A percentile compares a stretch with the other conserved stretches of the same genome.
Conservation (phyloP, 2,329 filamentous ascomycete species). For the Cadophora gregata region DNA sequence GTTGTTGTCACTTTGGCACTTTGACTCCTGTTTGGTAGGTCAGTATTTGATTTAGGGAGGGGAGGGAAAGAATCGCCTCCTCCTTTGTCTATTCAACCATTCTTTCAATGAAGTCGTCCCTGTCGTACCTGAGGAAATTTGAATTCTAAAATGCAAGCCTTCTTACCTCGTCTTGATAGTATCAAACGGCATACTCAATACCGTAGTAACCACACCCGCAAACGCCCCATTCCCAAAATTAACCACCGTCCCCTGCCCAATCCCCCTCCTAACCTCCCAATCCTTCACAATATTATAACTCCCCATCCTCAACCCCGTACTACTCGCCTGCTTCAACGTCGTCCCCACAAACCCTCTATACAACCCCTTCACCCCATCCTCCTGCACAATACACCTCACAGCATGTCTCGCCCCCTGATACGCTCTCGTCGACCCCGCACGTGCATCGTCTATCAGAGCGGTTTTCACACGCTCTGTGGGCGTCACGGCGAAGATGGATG, state of each 20-base stretch:
- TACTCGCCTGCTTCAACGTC: slow-evolving; percentile 55
- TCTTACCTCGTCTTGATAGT: slow-evolving; percentile 62
- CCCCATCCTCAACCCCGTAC: slow-evolving; percentile 55
- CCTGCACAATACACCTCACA: slow-evolving; percentile 45
- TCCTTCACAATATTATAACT: slow-evolving; percentile 57
- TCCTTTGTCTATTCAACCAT: no score
- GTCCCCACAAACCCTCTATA: slow-evolving; percentile 54
- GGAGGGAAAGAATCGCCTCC: no score
- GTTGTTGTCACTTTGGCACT: slow-evolving; percentile 63
- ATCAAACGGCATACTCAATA: slow-evolving; percentile 66
- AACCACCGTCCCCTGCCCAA: slow-evolving; percentile 50
- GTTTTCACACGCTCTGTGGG: slow-evolving; percentile 74
- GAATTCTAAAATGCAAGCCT: background rate
- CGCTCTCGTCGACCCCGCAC: slow-evolving; percentile 26
- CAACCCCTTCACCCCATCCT: slow-evolving; percentile 50
- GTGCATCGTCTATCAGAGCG: slow-evolving; percentile 52
- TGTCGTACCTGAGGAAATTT: no score
- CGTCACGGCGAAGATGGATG: slow-evolving; percentile 68
- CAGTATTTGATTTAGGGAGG: no score
- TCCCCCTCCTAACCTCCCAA: slow-evolving; percentile 47
- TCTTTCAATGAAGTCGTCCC: no score
- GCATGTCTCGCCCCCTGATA: slow-evolving; percentile 46
- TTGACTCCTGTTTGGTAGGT: slow-evolving; percentile 50
- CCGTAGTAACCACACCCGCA: slow-evolving; percentile 65
- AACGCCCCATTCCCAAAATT: slow-evolving; percentile 68